Evolutionary conservation across 805 yeast genomes (phyloP), one percentile per base, ranked within the genome.

Genomic region (Zygosaccharomyces gambellarensis): DNA sequence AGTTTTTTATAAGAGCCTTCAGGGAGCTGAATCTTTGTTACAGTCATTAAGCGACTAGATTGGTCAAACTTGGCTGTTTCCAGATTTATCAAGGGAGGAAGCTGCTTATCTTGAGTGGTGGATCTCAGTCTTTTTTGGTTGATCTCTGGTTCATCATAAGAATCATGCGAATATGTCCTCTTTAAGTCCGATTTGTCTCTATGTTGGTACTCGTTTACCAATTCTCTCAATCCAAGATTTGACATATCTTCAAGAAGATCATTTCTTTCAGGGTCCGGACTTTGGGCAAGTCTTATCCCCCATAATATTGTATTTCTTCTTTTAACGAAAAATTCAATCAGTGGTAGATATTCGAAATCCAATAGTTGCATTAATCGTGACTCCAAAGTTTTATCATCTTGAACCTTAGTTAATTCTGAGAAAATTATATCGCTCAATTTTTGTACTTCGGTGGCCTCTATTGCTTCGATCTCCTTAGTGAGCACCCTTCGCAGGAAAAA

Each of bases 1-100:
- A 80, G 79, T 51, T 86, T 79, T 60, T 87, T 89, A 63, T 80
- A 86, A 0, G 98, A 86, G 3, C 95, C 96, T 50, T 77, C 77
- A 0, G 99, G 98, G 3, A 94, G 76, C 46, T 77, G 76, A 21
- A 94, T 80, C 51, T 82, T 84, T 0, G 84, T 70, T 0, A 78
- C 74, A 1, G 90, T 77, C 79, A 84, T 75, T 9, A 85, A 70
- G 56, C 80, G 86, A 0, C 85, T 72, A 0, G 94, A 92, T 62
- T 87, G 85, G 31, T 85, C 89, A 60, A 88, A 85, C 0, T 73
- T 74, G 5, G 85, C 68, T 9, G 79, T 72, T 23, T 80, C 81
- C 7, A 90, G 65, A 59, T 87, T 87, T n/a, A 88, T 73, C 38
- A 77, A 65, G 3, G 40, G 46, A 9, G 52, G 54, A n/a, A 50